Conservation (phyloP, 1,284 basidiomycete genomes). For the Kwoniella shivajii region DNA sequence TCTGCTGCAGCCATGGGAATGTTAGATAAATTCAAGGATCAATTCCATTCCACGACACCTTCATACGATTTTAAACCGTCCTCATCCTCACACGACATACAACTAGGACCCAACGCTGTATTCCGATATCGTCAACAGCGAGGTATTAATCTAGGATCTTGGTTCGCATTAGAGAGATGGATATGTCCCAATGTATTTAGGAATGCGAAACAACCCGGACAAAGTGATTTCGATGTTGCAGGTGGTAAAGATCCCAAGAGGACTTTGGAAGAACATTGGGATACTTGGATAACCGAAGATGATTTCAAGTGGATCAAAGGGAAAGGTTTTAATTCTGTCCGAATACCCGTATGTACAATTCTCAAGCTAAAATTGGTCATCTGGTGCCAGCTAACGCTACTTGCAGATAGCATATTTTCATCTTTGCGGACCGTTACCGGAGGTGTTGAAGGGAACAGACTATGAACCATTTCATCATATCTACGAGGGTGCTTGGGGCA, state of each 20-base stretch:
- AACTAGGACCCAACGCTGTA: slow-evolving; percentile 45
- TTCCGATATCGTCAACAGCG: slow-evolving; percentile 74
- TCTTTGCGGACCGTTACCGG: slow-evolving; percentile 63
- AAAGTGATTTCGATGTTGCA: slow-evolving; percentile 77
- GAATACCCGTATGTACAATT: slow-evolving; percentile 69
- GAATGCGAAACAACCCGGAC: slow-evolving; percentile 60
- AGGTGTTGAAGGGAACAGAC: slow-evolving; percentile 71
- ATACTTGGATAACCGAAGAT: slow-evolving; percentile 68
- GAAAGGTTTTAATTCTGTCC: slow-evolving; percentile 78
- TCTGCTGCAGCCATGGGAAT: slow-evolving; percentile 40
- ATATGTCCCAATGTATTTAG: slow-evolving; percentile 64
- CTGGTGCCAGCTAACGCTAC: background rate
- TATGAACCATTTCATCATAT: slow-evolving; percentile 64
- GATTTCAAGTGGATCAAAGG: slow-evolving; percentile 75
- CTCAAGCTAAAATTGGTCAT: too few species aligned
- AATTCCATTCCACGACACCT: slow-evolving; percentile 7
- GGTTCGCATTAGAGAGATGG: slow-evolving; percentile 75
- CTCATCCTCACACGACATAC: slow-evolving; percentile 15
- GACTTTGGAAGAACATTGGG: slow-evolving; percentile 77
- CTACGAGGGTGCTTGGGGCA: slow-evolving; percentile 72
- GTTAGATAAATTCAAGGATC: slow-evolving; percentile 46
- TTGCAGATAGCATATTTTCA: slow-evolving; percentile 77
- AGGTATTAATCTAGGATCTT: slow-evolving; percentile 77
- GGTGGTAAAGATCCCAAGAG: slow-evolving; percentile 62
- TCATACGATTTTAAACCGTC: slow-evolving; percentile 13